Evolutionary conservation across 306 rosid species (phyloP).

Genomic region (Acmispon strigosus): DNA sequence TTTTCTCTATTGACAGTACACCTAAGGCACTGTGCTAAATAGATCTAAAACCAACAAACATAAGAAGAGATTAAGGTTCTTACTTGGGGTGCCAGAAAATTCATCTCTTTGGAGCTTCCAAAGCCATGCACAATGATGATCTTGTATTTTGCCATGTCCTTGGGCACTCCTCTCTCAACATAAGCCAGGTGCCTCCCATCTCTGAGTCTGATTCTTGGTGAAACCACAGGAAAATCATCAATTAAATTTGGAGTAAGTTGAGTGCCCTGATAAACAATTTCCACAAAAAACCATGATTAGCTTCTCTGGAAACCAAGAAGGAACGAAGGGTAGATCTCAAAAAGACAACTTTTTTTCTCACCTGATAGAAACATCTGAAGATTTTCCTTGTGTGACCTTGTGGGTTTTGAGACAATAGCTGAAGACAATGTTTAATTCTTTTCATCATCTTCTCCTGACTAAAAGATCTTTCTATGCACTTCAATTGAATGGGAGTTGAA

Average conservation of each 20-base stretch:
- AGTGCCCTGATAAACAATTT: constrained; percentile 48
- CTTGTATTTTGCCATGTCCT: constrained; percentile 46
- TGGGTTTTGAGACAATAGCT: constrained; percentile 1
- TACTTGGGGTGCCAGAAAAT: constrained; percentile 38
- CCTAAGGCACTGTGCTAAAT: not conserved
- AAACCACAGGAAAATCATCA: constrained; percentile 31
- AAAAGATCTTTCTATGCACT: not conserved
- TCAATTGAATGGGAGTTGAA: not conserved
- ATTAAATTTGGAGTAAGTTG: constrained; percentile 40
- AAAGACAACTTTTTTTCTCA: not conserved
- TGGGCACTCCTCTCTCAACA: constrained; percentile 50
- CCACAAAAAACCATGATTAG: constrained; percentile 42
- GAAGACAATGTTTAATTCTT: constrained; percentile 13
- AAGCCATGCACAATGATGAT: constrained; percentile 56
- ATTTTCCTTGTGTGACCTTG: constrained; percentile 15
- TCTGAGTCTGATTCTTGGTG: constrained; percentile 50
- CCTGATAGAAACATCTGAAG: constrained; percentile 32
- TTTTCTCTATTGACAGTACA: not conserved
- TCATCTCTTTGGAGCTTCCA: constrained; percentile 58
- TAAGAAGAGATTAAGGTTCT: not conserved
- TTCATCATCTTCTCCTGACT: constrained; percentile 28
- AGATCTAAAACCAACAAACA: not conserved
- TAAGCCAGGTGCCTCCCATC: constrained; percentile 70
- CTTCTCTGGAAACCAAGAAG: constrained; percentile 26
- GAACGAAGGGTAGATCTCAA: constrained; percentile 11